These are phyloP conservation scores for Ustilago tritici DNA, from an alignment of 1,284 basidiomycete species.

Conservation along the genomic window DNA sequence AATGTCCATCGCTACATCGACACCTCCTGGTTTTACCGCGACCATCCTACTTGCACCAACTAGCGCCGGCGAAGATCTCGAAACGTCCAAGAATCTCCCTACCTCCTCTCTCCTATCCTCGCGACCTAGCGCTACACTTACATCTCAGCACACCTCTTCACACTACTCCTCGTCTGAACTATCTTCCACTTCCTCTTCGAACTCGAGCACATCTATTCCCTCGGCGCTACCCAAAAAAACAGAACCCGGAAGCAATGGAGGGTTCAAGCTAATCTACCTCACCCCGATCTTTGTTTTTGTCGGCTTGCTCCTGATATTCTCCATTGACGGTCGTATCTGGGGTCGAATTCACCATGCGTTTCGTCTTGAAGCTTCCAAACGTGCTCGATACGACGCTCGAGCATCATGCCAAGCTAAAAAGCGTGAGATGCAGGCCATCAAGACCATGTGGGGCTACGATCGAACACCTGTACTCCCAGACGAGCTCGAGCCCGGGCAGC, in stretches of 20 bases:
- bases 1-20: background rate
- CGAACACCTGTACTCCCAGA: slow-evolving; percentile 27
- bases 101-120: background rate
- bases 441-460: slow-evolving; percentile 45
- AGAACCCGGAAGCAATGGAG: slow-evolving; percentile 5
- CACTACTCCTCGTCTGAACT: slow-evolving; percentile 4
- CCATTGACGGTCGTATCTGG: slow-evolving; percentile 57
- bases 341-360: slow-evolving; percentile 49
- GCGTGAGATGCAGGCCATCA: slow-evolving; percentile 39
- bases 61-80: background rate
- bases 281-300: slow-evolving; percentile 55
- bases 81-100: background rate
- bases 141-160: background rate
- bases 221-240: background rate
- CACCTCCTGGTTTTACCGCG: slow-evolving; percentile 11
- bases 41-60: slow-evolving; percentile 3
- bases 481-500: slow-evolving; percentile 21
- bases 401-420: slow-evolving; percentile 27
- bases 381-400: slow-evolving; percentile 20
- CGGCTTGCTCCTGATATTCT: slow-evolving; percentile 52
- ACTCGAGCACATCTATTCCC: background rate
- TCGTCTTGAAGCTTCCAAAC: slow-evolving; percentile 31
- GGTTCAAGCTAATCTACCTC: slow-evolving; percentile 57
- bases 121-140: background rate
- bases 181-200: slow-evolving; percentile 12